Conservation (phyloP, 306 rosid genomes). For the Pyrus communis region DNA sequence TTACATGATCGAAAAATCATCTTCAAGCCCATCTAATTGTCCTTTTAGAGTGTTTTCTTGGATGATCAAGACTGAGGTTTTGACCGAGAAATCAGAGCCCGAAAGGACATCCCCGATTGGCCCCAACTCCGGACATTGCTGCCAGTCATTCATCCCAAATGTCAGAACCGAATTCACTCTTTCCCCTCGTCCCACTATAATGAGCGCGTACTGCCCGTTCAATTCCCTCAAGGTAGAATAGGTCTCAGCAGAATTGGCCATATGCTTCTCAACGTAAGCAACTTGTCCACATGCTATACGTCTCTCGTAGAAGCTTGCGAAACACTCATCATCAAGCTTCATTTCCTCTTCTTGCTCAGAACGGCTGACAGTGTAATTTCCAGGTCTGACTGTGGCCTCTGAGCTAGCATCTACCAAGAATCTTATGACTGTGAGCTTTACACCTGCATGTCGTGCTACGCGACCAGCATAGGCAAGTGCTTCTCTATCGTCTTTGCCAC, state of each 20-base stretch:
- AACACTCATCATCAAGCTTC: slow-evolving; percentile 68
- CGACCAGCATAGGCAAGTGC: slow-evolving; percentile 64
- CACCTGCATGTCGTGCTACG: slow-evolving; percentile 67
- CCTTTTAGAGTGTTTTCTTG: slow-evolving; percentile 69
- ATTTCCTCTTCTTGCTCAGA: slow-evolving; percentile 61
- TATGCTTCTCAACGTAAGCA: slow-evolving; percentile 66
- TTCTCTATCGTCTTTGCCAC: slow-evolving; percentile 89
- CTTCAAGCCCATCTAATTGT: slow-evolving; percentile 84
- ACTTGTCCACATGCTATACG: slow-evolving; percentile 49
- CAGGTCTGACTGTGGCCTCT: slow-evolving; percentile 44
- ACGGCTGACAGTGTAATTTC: slow-evolving; percentile 29
- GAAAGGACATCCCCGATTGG: slow-evolving; percentile 95
- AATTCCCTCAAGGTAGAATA: slow-evolving; percentile 58
- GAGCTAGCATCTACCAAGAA: slow-evolving; percentile 49
- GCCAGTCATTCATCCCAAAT: slow-evolving; percentile 88
- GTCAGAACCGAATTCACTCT: slow-evolving; percentile 66
- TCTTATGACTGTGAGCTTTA: slow-evolving; percentile 69
- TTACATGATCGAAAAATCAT: slow-evolving; percentile 76
- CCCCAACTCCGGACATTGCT: slow-evolving; percentile 88
- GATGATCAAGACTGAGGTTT: slow-evolving; percentile 65
- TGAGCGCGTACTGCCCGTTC: slow-evolving; percentile 70
- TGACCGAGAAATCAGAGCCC: slow-evolving; percentile 61
- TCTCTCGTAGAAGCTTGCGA: slow-evolving; percentile 68
- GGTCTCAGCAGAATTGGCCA: slow-evolving; percentile 67
- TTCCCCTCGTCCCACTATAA: slow-evolving; percentile 78